Evolutionary conservation across 148 eudicot species (phyloP).

Genomic region (Heliamphora exappendiculata): DNA sequence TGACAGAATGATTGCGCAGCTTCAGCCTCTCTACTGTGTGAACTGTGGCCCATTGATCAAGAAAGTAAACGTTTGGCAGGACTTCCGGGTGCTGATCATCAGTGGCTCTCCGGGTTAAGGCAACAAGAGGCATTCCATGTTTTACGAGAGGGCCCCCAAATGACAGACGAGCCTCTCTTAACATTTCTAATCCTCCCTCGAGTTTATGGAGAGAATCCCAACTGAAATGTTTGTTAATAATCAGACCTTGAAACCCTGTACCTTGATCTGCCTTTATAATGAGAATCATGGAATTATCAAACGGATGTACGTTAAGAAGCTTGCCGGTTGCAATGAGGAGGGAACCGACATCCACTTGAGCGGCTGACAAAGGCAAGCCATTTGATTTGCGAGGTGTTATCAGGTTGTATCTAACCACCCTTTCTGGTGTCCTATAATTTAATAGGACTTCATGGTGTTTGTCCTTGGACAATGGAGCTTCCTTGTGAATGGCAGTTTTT

Average conservation of each 20-base stretch:
- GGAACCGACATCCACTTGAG: slow-evolving; percentile 44
- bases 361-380: slow-evolving; percentile 12
- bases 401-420: slow-evolving; percentile 14
- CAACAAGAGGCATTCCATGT: slow-evolving; percentile 53
- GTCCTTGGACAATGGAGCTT: slow-evolving; percentile 16
- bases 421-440: slow-evolving; percentile 18
- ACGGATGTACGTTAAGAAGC: slow-evolving; percentile 38
- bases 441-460: slow-evolving; percentile 26
- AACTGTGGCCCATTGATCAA: slow-evolving; percentile 42
- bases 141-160: slow-evolving; percentile 70
- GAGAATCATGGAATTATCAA: slow-evolving; percentile 47
- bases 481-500: slow-evolving; percentile 3
- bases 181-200: slow-evolving; percentile 28
- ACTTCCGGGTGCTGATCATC: slow-evolving; percentile 32
- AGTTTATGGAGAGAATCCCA: slow-evolving; percentile 50
- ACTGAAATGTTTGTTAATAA: slow-evolving; percentile 61
- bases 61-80: slow-evolving; percentile 47
- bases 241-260: slow-evolving; percentile 69
- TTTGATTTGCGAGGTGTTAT: slow-evolving; percentile 6
- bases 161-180: slow-evolving; percentile 56
- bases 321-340: slow-evolving; percentile 62
- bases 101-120: slow-evolving; percentile 32
- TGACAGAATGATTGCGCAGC: slow-evolving; percentile 35
- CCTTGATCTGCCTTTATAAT: slow-evolving; percentile 51
- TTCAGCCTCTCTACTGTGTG: slow-evolving; percentile 35